Conservation (phyloP, 805 yeast species). For the Cyberlindnera japonica region DNA sequence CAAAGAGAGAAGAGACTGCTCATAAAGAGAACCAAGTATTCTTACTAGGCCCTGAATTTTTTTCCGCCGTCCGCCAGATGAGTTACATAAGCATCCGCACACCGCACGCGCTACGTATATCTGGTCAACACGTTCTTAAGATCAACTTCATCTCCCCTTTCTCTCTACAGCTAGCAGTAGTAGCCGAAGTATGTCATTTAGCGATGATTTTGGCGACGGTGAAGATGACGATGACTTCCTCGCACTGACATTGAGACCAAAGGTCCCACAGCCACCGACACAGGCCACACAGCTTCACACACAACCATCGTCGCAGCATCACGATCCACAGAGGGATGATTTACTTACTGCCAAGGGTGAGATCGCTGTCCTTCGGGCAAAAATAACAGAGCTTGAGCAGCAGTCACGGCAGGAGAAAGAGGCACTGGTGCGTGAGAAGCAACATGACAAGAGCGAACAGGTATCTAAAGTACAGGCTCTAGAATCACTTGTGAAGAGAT, state of each 20-base stretch:
- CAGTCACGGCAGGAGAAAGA: conserved; percentile 52
- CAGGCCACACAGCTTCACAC: background rate
- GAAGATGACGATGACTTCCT: conserved; percentile 45
- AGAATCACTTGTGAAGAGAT: conserved; percentile 38
- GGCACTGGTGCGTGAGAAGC: conserved; percentile 29
- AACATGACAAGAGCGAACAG: conserved; percentile 24
- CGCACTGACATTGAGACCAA: conserved; percentile 43
- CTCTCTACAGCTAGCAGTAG: too few relatives aligned
- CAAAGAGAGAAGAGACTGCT: background rate
- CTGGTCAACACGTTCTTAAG: too few relatives aligned
- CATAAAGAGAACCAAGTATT: background rate
- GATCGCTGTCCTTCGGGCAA: conserved; percentile 70
- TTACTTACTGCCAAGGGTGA: conserved; percentile 71
- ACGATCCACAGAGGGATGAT: conserved; percentile 26
- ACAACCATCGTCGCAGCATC: background rate
- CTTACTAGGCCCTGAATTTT: background rate
- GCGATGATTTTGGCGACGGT: conserved; percentile 29
- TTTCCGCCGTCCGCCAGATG: background rate
- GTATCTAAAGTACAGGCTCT: conserved; percentile 37
- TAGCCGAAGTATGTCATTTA: conserved; percentile 2
- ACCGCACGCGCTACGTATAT: too few relatives aligned
- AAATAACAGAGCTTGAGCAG: conserved; percentile 32
- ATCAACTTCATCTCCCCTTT: too few relatives aligned
- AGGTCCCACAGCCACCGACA: conserved; percentile 1
- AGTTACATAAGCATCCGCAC: background rate